Base-by-base conservation (phyloP, 106 monocot genomes). In the Phalaenopsis aphrodite region DNA sequence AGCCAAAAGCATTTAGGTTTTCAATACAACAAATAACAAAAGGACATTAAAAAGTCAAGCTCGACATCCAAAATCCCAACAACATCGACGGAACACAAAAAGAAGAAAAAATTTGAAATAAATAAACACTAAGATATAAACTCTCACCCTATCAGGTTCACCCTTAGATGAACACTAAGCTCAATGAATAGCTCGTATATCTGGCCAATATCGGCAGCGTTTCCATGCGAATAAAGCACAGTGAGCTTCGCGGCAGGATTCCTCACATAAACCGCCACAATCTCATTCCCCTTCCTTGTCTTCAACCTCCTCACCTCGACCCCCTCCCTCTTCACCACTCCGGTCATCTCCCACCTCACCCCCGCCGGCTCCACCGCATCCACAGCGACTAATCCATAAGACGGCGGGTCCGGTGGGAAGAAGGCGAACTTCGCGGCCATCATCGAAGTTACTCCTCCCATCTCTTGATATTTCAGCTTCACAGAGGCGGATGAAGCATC, bases 361-460 rank as follows among this genome's bases (percentile, higher is more conserved):
- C 30, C 80, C 49, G 55, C 42, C 81, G 16, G 18, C 52, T 39
- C 41, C 47, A 17, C 77, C 42, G 11, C 81, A 16, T 45, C 72
- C 77, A 61, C 55, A 48, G 39, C 74, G 64, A 36, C 78, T 46
- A 91, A 39, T 17, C 81, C 74, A 49, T 91, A 91, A 58, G 91
- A 91, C 41, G 91, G 88, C 57, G 91, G 91, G 36, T 45, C 75
- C 78, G 91, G 91, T 37, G 91, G 91, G 73, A 91, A 91, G 86
- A 91, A 91, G 5, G 91, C 91, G 71, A 91, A 91, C 81, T 84
- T 80, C 76, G 91, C 87, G 74, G 91, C 91, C 84, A 91, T 58
- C 58, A 87, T 69, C 37, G 91, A 91, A 71, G 91, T 85, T 81
- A 89, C 87, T 4, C 79, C 91, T 45, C 91, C 91, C 91, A 91